Evolutionary conservation across 176 grass and related monocot species (phyloP), one percentile per base, ranked within the genome.

Genomic region (Eragrostis curvula): DNA sequence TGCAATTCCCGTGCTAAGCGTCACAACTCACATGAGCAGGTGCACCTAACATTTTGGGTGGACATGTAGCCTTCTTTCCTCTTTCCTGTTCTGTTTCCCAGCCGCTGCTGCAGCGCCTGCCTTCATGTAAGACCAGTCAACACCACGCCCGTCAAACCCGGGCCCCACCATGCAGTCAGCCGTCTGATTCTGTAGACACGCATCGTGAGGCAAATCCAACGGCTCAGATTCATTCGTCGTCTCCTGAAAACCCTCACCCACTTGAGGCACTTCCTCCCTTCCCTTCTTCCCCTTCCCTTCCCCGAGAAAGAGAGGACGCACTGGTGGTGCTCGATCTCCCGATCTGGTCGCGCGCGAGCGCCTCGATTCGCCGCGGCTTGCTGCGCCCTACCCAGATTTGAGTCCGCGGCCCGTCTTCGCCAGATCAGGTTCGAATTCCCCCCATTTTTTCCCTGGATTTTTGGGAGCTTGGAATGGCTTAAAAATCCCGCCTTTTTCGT

Each of bases 201-300:
- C 5, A 85, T 89, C 87, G 14, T 8, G 0, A 1, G 1, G 73
- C 42, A 0, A 1, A 81, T 48, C 87, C 2, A 57, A 85, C 83
- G 73, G 39, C 2, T 59, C 7, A 0, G 73, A 70, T 69, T 8
- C 20, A 18, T 8, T n/a, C 2, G 10, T 21, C 59, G 57, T 25
- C 49, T 66, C 79, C 74, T 86, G 74, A 86, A 90, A 90, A 90
- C 88, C 88, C 88, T 90, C 79, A 18, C 88, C 79, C 84, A 29
- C 79, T 83, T 58, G 17, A 0, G 64, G 53, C 74, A 46, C 46
- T 52, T 13, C 40, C 12, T 32, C 15, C 47, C 29, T 57, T 27
- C 46, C 58, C 43, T 21, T 16, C 56, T 47, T 49, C 30, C 21
- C 10, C 74, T 43, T 49, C 40, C 44, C 52, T 52, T 50, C 43